Evolutionary conservation across 2,329 filamentous ascomycete species (phyloP), one percentile per base, ranked within the genome.

Genomic region (Colletotrichum euphorbiae): DNA sequence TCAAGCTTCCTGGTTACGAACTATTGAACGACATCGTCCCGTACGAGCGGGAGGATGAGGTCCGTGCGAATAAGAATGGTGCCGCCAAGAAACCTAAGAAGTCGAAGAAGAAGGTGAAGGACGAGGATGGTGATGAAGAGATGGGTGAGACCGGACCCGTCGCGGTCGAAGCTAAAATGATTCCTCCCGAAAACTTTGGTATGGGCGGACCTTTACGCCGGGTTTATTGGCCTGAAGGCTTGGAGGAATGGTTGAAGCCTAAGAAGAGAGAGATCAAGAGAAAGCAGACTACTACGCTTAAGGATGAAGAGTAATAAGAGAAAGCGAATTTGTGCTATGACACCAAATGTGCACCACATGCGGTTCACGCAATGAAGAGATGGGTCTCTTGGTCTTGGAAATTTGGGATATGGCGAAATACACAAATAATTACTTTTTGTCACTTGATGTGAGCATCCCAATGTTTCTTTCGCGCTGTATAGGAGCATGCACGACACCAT

Each of bases 171-270:
- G 75, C 84, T 70, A 79, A 83, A 15, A 74, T 77, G 6, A 80
- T 96, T 0, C 82, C 85, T 0, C 85, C 90, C 0, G 87, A 91
- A 6, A 92, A 97, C 17, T 82, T 96, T 12, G 90, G 89, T 2
- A 97, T 98, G 94, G 95, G 95, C 43, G 95, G 95, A 0, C 88
- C 90, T 0, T 85, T 95, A 28, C 84, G 89, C 55, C 84, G 94
- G 46, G 95, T 98, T 0, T 98, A 97, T 76, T 98, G 95, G 94
- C 94, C 94, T 0, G 84, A 89, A 1, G 93, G 93, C 0, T 93
- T 94, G 89, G 94, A 97, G 76, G 92, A 97, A 70, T 98, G 94
- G 93, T 81, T 98, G 21, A 85, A 90, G 62, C 93, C 94, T 0
- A 90, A 87, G 78, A 98, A 97, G 81, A 86, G 89, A 64, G 86